Base-by-base conservation (phyloP, 2,329 filamentous ascomycete genomes). In the Bipolaris cookei region DNA sequence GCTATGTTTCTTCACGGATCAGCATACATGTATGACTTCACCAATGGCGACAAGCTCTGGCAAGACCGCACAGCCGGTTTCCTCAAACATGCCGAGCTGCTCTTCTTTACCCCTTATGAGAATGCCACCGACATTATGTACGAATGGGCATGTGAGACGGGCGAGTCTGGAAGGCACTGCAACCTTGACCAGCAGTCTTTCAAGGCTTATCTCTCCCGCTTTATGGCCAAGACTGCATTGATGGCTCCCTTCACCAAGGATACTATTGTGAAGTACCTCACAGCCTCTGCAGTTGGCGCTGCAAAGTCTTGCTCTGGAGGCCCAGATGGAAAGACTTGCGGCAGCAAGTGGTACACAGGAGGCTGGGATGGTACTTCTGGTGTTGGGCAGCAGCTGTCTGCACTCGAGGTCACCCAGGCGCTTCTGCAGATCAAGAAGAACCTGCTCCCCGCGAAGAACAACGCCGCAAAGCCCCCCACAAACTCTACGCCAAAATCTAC, bases 141-240 rank as follows among this genome's bases (percentile, higher is more conserved):
- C 66, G 90, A 92, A 77, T 81, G 81, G 60, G 83, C 84, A 28
- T 93, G 90, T 77, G 90, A 92, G 77, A 76, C 67, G 75, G 6
- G 69, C 18, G 61, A 66, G 43, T 68, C 66, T 14, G 68, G 67
- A 37, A 75, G 75, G 55, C 76, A 78, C 53, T 93, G 90, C 81
- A 85, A 91, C 77, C 82, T 82, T 61, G 89, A 92, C 73, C 88
- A 92, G 77, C 83, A 84, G 67, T 86, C 83, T 45, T 92, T 92
- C 85, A 92, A 92, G 77, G 89, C 88, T 10, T 92, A 91, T 73
- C 80, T 91, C 23, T 77, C 85, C 23, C 87, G 90, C 42, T 92
- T 88, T 85, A 71, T 83, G 54, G 73, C 75, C 14, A 81, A 81
- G 59, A 75, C 79, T 6, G 75, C 78, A 3, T 62, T 78, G 25